Base-by-base conservation (phyloP, 2,329 filamentous ascomycete species). In the Pyricularia pennisetigena region DNA sequence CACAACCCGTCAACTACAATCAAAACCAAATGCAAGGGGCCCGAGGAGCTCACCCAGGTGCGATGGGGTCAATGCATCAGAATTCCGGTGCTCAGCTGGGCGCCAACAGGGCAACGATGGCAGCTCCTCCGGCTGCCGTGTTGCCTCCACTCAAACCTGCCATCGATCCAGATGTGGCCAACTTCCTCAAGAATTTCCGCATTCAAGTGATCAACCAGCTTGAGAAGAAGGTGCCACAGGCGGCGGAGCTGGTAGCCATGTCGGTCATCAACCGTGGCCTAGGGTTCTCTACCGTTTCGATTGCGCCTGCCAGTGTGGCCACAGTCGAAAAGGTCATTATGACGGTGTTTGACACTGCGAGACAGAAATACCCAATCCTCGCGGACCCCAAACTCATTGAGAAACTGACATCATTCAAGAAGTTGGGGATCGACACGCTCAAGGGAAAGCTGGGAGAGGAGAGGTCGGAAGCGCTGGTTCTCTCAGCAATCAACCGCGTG, bases 251-350 rank as follows among this genome's bases (percentile, higher is more conserved):
- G 28, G 80, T 84, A 28, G 81, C 84, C 69, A 83, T 84, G 79
- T 84, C 82, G 7, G 83, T 83, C 14, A 76, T 85, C 70, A 85
- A 84, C 70, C 82, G 82, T 29, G 82, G 80, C 63, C 74, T 85
- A 10, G 82, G 82, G 0, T 78, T 86, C 64, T 80, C 83, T 70
- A 78, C 77, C 28, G 76, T 78, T 65, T 74, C 71, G 69, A 71
- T 73, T 61, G 80, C 80, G 0, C 26, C 49, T 29, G 23, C 54
- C n/a, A 80, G 80, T 61, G 79, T 81, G 67, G 79, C 82, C 54
- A 77, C 78, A 69, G 78, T 84, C 73, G 83, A 85, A 70, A 74
- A 76, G 32, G 81, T 84, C 54, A 77, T 85, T 59, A 76, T 82
- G 24, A 77, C 79, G 4, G 81, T 82, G n/a, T 82, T 81, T 69